These are phyloP conservation scores for Artemisia argyi DNA, from an alignment of 129 eudicot genomes.

Conservation along the genomic window DNA sequence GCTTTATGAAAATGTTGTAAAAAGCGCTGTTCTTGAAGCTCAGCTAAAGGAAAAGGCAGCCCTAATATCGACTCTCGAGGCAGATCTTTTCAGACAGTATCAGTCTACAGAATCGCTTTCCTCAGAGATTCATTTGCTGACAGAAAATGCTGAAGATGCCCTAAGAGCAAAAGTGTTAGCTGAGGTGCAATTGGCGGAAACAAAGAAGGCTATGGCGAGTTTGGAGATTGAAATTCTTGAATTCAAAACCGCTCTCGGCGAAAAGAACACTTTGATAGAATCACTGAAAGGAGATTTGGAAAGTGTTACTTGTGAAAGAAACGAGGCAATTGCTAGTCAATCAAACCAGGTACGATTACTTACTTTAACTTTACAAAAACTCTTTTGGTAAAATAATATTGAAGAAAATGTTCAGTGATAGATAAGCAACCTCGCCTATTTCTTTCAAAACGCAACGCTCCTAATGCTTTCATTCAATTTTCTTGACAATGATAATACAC, in stretches of 20 bases:
- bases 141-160: slow-evolving; percentile 6
- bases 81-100: not conserved
- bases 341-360: no score
- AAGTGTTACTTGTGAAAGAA: slow-evolving; percentile 49
- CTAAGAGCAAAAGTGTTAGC: slow-evolving; percentile 30
- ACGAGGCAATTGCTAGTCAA: slow-evolving; percentile 15
- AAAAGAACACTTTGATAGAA: slow-evolving; percentile 38
- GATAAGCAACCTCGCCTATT: no score
- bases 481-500: no score
- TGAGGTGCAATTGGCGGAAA: slow-evolving; percentile 45
- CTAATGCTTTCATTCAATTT: no score
- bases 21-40: slow-evolving; percentile 48
- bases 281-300: slow-evolving; percentile 46
- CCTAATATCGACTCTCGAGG: not conserved
- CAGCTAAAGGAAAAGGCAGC: slow-evolving; percentile 22
- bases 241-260: slow-evolving; percentile 40
- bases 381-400: no score
- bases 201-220: slow-evolving; percentile 23
- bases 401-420: no score
- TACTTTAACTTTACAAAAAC: no score
- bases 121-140: slow-evolving; percentile 10
- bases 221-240: slow-evolving; percentile 37
- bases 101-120: not conserved
- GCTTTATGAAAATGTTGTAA: slow-evolving; percentile 47
- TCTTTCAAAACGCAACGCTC: no score